Evolutionary conservation across 805 yeast species (phyloP).

Genomic region (Yarrowia porcina): DNA sequence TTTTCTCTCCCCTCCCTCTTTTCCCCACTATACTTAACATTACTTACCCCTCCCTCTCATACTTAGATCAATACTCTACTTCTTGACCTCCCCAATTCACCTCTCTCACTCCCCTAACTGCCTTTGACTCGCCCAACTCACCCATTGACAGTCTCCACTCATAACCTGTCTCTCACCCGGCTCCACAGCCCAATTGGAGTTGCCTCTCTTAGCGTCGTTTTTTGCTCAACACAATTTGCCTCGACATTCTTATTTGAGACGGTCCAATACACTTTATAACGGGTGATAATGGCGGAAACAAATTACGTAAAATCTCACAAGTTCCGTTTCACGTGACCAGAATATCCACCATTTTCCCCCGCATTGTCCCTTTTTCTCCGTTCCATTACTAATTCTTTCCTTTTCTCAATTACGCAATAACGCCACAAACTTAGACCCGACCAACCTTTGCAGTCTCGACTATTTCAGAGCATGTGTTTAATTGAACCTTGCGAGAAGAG

Average conservation of each 20-base stretch:
- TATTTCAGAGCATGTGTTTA: not conserved
- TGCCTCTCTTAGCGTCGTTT: too few species aligned
- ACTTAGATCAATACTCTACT: too few species aligned
- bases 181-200: too few species aligned
- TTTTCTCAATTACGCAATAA: not conserved
- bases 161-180: too few species aligned
- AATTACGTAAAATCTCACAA: not conserved
- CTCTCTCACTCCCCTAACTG: too few species aligned
- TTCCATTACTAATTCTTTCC: not conserved
- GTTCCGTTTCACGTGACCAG: not conserved
- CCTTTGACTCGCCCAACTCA: too few species aligned
- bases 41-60: too few species aligned
- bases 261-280: too few species aligned
- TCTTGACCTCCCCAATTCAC: too few species aligned
- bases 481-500: not conserved
- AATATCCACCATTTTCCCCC: not conserved
- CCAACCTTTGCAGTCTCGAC: not conserved
- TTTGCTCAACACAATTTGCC: not conserved
- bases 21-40: too few species aligned
- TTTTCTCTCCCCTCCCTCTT: too few species aligned
- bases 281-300: not conserved
- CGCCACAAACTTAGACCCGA: not conserved
- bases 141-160: too few species aligned
- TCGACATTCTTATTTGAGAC: not conserved
- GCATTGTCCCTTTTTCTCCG: not conserved